Conservation (phyloP, 2,329 filamentous ascomycete genomes). For the Juglanconis sp. region DNA sequence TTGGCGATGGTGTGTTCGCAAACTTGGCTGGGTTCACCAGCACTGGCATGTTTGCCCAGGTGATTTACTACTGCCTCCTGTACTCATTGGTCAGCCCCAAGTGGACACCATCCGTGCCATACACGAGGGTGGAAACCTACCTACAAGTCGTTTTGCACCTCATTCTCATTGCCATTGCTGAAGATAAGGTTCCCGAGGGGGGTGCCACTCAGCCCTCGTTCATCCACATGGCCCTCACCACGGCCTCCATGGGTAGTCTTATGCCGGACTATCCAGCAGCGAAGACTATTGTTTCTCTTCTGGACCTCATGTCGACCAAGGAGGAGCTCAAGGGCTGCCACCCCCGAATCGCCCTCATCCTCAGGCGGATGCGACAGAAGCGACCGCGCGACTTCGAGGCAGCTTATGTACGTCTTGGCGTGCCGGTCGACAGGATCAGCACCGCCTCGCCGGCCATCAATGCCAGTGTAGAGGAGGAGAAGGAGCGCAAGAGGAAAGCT, state of each 20-base stretch:
- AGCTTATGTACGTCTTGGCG: conserved; percentile 60
- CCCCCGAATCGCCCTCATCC: conserved; percentile 77
- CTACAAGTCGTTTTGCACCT: conserved; percentile 89
- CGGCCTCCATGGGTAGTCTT: conserved; percentile 59
- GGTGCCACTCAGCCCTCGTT: conserved; percentile 62
- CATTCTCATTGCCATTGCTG: conserved; percentile 77
- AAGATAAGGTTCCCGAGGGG: conserved; percentile 66
- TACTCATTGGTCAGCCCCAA: conserved; percentile 71
- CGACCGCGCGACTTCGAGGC: conserved; percentile 69
- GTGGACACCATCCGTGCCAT: conserved; percentile 70
- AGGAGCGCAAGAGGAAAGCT: conserved; percentile 83
- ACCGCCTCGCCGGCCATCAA: conserved; percentile 75
- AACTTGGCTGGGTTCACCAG: conserved; percentile 75
- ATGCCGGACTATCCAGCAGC: conserved; percentile 53
- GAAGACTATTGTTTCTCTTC: conserved; percentile 62
- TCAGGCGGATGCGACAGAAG: conserved; percentile 82
- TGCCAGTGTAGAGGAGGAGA: conserved; percentile 65
- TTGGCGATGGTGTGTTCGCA: conserved; percentile 74
- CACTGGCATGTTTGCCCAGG: conserved; percentile 82
- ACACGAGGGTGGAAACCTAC: conserved; percentile 84
- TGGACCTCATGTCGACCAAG: conserved; percentile 60
- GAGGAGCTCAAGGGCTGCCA: conserved; percentile 79
- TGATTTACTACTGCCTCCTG: conserved; percentile 82
- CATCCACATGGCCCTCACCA: conserved; percentile 65
- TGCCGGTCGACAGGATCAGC: conserved; percentile 75